Evolutionary conservation across 108 stramenopile species (phyloP).

Genomic region (Skeletonema menzelii): DNA sequence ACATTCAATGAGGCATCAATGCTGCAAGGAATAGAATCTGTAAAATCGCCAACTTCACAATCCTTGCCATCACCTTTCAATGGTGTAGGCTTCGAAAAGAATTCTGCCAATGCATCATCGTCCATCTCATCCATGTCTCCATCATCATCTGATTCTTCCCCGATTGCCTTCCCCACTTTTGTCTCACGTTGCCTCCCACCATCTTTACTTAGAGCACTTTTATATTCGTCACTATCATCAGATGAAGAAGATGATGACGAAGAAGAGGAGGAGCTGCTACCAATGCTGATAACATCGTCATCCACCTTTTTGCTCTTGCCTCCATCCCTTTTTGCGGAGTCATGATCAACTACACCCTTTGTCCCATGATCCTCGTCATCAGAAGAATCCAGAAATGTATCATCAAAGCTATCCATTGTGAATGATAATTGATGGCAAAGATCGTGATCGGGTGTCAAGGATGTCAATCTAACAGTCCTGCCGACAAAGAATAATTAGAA

Average conservation of each 20-base stretch:
- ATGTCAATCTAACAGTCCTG: neutral
- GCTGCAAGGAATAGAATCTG: neutral
- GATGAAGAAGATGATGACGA: neutral
- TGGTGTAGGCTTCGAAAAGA: constrained; percentile 10
- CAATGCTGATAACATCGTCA: neutral
- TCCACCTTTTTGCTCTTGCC: neutral
- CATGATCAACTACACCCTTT: neutral
- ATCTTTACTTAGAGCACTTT: neutral
- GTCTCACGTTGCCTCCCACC: neutral
- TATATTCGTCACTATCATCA: neutral
- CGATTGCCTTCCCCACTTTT: neutral
- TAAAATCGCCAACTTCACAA: neutral
- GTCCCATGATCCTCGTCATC: neutral
- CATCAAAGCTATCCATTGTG: neutral
- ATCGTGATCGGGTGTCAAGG: neutral
- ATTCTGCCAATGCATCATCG: constrained; percentile 12
- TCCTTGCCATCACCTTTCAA: neutral
- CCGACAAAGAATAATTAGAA: neutral
- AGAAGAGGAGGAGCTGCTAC: neutral
- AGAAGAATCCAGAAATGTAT: neutral
- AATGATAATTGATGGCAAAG: neutral
- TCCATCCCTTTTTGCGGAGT: neutral
- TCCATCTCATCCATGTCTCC: constrained; percentile 10
- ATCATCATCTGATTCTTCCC: neutral
- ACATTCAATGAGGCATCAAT: constrained; percentile 14